phyloP scores from a whole-genome alignment of 2,329 filamentous ascomycete genomes.

The Botryotinia calthae region DNA sequence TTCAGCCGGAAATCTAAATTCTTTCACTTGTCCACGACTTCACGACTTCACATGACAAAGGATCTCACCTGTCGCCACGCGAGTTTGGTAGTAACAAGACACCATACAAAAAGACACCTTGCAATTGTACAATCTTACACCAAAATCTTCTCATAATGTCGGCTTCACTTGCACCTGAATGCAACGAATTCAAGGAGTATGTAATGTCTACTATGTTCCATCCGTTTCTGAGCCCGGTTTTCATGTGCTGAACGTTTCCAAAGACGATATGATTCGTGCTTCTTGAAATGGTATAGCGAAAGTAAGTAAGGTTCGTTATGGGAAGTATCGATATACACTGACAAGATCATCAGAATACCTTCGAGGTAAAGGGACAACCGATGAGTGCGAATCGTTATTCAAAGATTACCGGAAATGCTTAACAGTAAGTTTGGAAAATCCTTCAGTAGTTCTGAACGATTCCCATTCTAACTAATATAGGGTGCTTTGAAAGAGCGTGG shows the following conservation, averaged over 20 bases:
- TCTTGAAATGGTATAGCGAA: slow-evolving; percentile 99
- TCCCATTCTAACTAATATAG: slow-evolving; percentile 46
- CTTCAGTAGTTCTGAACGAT: slow-evolving; percentile 7
- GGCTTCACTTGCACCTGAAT: slow-evolving; percentile 89
- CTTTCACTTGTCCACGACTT: background rate
- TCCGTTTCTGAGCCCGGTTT: background rate
- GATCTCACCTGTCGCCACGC: background rate
- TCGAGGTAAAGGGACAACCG: slow-evolving; percentile 74
- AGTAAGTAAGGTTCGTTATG: slow-evolving; percentile 57
- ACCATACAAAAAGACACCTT: background rate
- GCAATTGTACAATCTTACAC: background rate
- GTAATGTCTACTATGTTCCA: slow-evolving; percentile 33
- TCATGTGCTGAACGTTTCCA: slow-evolving; percentile 3
- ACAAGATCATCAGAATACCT: slow-evolving; percentile 69
- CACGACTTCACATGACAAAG: slow-evolving; percentile 15
- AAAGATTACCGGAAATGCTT: slow-evolving; percentile 86
- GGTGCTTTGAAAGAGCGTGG: slow-evolving; percentile 82
- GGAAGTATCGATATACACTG: slow-evolving; percentile 21
- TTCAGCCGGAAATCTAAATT: background rate
- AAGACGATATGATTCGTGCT: slow-evolving; percentile 94
- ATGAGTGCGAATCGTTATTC: slow-evolving; percentile 83
- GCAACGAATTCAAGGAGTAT: slow-evolving; percentile 94
- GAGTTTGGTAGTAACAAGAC: background rate
- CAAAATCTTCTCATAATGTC: slow-evolving; percentile 63
- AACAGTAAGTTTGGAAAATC: slow-evolving; percentile 52